Evolutionary conservation across 331 rosid genomes (phyloP).

Genomic region (Dryas integrifolia): DNA sequence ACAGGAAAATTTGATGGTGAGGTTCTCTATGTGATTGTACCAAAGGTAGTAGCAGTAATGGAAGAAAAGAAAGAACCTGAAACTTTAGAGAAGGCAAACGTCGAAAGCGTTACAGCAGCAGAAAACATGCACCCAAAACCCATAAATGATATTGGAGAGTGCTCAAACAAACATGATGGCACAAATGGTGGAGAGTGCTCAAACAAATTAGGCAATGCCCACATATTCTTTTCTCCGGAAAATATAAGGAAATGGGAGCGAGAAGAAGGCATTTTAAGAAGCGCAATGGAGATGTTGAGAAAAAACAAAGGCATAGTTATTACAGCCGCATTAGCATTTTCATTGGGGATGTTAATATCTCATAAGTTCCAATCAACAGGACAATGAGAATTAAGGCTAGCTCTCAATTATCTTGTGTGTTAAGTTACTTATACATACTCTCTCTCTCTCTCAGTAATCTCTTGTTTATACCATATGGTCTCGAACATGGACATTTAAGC

Average conservation of each 20-base stretch:
- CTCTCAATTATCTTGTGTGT: background rate
- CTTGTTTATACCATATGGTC: constrained; percentile 8
- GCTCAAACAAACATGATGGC: background rate
- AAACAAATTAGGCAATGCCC: background rate
- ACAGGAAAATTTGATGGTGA: constrained; percentile 47
- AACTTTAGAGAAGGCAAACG: background rate
- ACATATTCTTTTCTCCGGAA: constrained; percentile 28
- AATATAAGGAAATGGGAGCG: constrained; percentile 37
- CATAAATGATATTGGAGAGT: constrained; percentile 1
- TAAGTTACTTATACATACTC: background rate
- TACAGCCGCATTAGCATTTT: constrained; percentile 57
- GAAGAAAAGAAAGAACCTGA: constrained; percentile 32
- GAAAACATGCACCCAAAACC: constrained; percentile 9
- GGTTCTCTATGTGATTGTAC: constrained; percentile 53
- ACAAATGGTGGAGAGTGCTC: too few relatives aligned
- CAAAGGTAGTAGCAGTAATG: constrained; percentile 28
- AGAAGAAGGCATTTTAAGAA: constrained; percentile 32
- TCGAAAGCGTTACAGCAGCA: background rate
- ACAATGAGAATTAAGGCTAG: constrained; percentile 7
- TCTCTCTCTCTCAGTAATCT: background rate
- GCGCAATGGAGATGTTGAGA: constrained; percentile 29
- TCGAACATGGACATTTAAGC: background rate
- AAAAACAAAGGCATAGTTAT: constrained; percentile 47
- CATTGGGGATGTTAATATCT: constrained; percentile 47
- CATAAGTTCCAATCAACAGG: constrained; percentile 31